Evolutionary conservation across 192 early-diverging fungal species (phyloP), one percentile per base, ranked within the genome.

Genomic region (Helicostylum pulchrum): DNA sequence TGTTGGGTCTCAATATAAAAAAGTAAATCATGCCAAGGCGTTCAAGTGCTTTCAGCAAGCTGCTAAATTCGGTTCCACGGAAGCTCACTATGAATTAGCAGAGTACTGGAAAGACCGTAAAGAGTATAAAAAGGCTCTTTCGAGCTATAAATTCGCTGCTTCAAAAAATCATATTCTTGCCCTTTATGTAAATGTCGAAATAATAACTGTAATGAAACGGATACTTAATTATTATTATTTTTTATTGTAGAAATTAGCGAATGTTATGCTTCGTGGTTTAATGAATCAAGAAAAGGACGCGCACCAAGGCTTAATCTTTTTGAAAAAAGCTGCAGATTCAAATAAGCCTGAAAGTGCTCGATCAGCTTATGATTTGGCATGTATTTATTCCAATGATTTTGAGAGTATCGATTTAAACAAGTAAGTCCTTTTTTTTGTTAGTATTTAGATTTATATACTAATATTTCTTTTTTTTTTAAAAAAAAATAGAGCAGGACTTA

Each of bases 221-320:
- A 9, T 44, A 20, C 7, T 15, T 34, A 15, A 9, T 34, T 60
- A 36, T 50, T 30, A 31, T 30, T 46, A 53, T 39, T 42, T 20
- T 17, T 36, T 26, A 39, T 9, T 47, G 10, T 79, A 91, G 87
- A 87, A 89, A 43, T 77, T 96, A 68, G 89, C 92, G 6, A 83
- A 81, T 68, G 81, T 91, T 51, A 83, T 87, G 46, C 75, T 94
- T 54, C 78, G 83, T n/a, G 95, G 94, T 61, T 77, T 84, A 43
- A 75, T 94, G 30, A 76, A 82, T 63, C 88, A 90, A 65, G 70
- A 80, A 34, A 74, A 71, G 52, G 88, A 92, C 66, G 68, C 85
- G 34, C 88, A 89, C 56, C 87, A 93, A 69, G 92, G 89, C 20
- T 80, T 98, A 52, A 84, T 88, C 46, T 95, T 90, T 75, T 79